Evolutionary conservation across 2,329 filamentous ascomycete genomes (phyloP), one percentile per base, ranked within the genome.

Genomic region (Cercospora nicotianae): DNA sequence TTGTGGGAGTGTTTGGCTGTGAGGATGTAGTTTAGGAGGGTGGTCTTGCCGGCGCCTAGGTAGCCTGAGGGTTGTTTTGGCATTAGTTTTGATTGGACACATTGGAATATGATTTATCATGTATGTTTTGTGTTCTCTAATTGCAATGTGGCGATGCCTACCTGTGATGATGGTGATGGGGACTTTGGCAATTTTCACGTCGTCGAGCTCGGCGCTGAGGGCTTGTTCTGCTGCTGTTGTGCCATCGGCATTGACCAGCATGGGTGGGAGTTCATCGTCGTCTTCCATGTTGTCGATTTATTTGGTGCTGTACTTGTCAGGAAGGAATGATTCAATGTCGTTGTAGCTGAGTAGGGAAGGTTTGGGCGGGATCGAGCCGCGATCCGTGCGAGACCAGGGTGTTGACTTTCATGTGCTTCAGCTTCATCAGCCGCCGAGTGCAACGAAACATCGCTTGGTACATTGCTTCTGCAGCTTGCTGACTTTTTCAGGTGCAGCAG

Each of bases 1-100:
- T 93, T 97, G 85, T 98, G 98, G 79, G 94, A 94, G 85, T 99
- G 95, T 69, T 94, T 90, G 67, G 94, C 93, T 30, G 91, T 96
- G 63, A 99, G 84, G 69, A 99, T 98, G 79, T 98, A 97, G 79
- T 99, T 98, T 67, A 99, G 84, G 31, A 98, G 81, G 0, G 94
- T 98, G 0, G 94, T 98, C 81, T 99, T 99, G 18, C 95, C 95
- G 8, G 95, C 93, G 18, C 95, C 95, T 3, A 99, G 86, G 77
- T 99, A 99, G 3, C 95, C 93, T 95, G 70, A 3, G 20, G 2
- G 23, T 18, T 53, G 2, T 53, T 31, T 31, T 10, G 8, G 9
- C 1, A 6, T 26, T 23, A 51, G 16, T 1, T 18, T 55, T 6
- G 23, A 28, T 33, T 23, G 36, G 23, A 3, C 26, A 26, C 26